phyloP scores from a whole-genome alignment of 306 rosid species.

The Mucuna pruriens region DNA sequence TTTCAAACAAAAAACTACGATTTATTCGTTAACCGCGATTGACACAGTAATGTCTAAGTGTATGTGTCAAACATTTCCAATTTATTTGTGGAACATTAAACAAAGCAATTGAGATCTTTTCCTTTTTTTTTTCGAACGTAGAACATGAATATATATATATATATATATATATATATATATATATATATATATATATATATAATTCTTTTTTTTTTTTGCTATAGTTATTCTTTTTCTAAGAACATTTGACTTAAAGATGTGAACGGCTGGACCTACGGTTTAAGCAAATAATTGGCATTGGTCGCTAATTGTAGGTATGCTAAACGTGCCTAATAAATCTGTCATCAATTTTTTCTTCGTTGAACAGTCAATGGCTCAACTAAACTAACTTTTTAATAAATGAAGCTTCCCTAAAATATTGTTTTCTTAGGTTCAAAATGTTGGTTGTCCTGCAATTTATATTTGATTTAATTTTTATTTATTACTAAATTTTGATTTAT shows the following conservation, averaged over 20 bases:
- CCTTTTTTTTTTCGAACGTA: neutral
- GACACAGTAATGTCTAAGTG: too few relatives aligned
- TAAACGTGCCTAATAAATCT: slow-evolving; percentile 33
- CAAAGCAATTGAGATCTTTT: too few relatives aligned
- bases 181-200: too few relatives aligned
- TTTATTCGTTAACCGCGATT: too few relatives aligned
- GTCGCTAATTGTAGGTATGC: slow-evolving; percentile 5
- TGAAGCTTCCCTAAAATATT: too few relatives aligned
- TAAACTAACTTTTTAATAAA: neutral
- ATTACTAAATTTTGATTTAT: too few relatives aligned
- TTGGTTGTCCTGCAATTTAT: neutral
- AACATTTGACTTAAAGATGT: slow-evolving; percentile 20
- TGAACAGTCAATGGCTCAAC: neutral
- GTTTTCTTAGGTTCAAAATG: neutral
- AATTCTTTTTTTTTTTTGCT: neutral
- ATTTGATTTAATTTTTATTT: too few relatives aligned
- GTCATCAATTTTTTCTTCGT: neutral
- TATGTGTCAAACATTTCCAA: too few relatives aligned
- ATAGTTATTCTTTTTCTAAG: neutral
- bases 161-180: too few relatives aligned
- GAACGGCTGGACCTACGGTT: neutral
- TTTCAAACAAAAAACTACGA: too few relatives aligned
- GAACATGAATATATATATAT: neutral
- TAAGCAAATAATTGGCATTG: neutral
- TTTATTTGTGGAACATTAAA: too few relatives aligned